Evolutionary conservation across 805 yeast genomes (phyloP).

Genomic region (Cyberlindnera nakhonratchasimensis): DNA sequence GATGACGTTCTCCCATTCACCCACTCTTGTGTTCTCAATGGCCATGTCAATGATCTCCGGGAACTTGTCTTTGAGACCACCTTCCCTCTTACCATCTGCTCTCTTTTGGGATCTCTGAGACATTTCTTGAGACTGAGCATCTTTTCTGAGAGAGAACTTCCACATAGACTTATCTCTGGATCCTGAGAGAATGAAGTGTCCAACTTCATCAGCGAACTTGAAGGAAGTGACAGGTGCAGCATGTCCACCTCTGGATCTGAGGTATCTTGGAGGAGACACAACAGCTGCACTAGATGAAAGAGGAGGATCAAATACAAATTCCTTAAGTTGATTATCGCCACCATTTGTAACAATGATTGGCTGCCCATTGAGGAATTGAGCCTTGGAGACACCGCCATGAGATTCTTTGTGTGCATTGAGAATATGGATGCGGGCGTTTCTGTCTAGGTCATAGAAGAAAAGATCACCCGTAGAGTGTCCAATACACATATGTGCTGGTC

Average conservation of each 20-base stretch:
- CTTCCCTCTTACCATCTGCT: conserved; percentile 45
- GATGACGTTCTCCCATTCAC: conserved; percentile 90
- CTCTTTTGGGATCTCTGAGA: conserved; percentile 66
- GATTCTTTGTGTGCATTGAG: conserved; percentile 68
- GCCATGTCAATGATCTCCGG: conserved; percentile 73
- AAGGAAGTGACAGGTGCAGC: conserved; percentile 81
- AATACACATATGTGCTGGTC: conserved; percentile 75
- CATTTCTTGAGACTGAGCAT: conserved; percentile 91
- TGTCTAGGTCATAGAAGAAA: conserved; percentile 77
- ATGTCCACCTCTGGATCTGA: conserved; percentile 97
- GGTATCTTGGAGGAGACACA: conserved; percentile 83
- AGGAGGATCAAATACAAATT: conserved; percentile 91
- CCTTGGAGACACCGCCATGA: conserved; percentile 74
- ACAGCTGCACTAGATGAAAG: conserved; percentile 57
- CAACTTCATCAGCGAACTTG: conserved; percentile 70
- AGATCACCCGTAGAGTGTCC: conserved; percentile 80
- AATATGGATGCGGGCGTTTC: conserved; percentile 69
- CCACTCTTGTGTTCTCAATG: conserved; percentile 69
- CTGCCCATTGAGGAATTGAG: conserved; percentile 81
- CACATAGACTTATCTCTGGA: conserved; percentile 84
- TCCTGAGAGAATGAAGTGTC: conserved; percentile 84
- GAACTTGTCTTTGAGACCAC: conserved; percentile 68
- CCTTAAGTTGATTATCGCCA: conserved; percentile 85
- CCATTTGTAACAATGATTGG: conserved; percentile 88
- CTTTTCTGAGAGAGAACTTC: conserved; percentile 90